These are phyloP conservation scores for Kodamaea plutei DNA, from an alignment of 1,139 yeast genomes.

Conservation along the genomic window DNA sequence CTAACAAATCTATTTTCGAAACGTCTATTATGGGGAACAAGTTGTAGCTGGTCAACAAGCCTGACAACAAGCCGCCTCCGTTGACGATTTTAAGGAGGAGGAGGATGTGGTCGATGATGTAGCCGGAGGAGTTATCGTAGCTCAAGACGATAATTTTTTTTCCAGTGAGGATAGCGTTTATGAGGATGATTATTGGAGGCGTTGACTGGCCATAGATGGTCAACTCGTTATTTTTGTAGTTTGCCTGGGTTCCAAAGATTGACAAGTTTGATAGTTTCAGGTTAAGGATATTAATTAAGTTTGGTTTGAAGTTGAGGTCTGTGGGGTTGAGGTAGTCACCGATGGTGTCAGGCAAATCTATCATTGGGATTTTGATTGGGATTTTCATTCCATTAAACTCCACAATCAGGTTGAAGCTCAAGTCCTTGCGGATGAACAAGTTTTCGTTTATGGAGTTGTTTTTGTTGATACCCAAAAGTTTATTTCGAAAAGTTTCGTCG, in stretches of 20 bases:
- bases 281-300: constrained; percentile 34
- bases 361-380: constrained; percentile 41
- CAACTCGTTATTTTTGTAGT: constrained; percentile 32
- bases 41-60: constrained; percentile 42
- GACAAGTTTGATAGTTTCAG: constrained; percentile 29
- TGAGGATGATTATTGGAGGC: constrained; percentile 53
- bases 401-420: constrained; percentile 40
- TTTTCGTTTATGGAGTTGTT: constrained; percentile 24
- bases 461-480: constrained; percentile 37
- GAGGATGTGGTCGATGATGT: constrained; percentile 52
- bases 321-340: constrained; percentile 50
- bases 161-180: constrained; percentile 57
- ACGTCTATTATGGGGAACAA: constrained; percentile 63
- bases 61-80: constrained; percentile 57
- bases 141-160: constrained; percentile 53
- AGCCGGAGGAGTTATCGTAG: constrained; percentile 51
- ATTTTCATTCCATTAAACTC: constrained; percentile 38
- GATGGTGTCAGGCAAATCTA: constrained; percentile 37
- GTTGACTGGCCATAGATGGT: constrained; percentile 55
- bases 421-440: constrained; percentile 40
- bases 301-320: constrained; percentile 41
- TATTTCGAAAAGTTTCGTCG: constrained; percentile 38
- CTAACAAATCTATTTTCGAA: constrained; percentile 54
- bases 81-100: constrained; percentile 51
- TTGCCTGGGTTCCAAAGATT: constrained; percentile 6